Percentiles rank a stretch among this genome's conserved stretches.
Evolutionary conservation across 495 filamentous ascomycete genomes (phyloP).

Genomic region (Tuber magnatum): DNA sequence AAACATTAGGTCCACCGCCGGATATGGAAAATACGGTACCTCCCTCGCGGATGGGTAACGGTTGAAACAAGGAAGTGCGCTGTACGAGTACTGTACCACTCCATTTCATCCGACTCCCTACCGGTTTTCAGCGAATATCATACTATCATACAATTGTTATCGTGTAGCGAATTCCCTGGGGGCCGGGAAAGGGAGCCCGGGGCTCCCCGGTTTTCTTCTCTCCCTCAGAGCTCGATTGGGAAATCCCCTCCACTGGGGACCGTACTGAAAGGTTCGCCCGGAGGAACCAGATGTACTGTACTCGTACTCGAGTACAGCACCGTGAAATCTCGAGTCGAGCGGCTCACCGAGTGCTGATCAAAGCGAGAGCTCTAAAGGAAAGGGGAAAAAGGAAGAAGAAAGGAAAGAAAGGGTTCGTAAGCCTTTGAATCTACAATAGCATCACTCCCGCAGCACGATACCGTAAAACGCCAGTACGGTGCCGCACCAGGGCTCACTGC

Average conservation of each 20-base stretch:
- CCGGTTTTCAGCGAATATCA: too few species aligned
- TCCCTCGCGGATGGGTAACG: not conserved
- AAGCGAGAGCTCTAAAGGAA: not conserved
- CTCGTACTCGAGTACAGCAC: too few species aligned
- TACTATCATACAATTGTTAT: not conserved
- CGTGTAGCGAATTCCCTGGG: not conserved
- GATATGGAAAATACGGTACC: not conserved
- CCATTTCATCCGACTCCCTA: not conserved
- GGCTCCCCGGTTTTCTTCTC: not conserved
- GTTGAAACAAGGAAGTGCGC: not conserved
- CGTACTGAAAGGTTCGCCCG: too few species aligned
- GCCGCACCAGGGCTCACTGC: too few species aligned
- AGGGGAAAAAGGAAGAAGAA: not conserved
- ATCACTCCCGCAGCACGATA: too few species aligned
- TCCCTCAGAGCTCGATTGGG: not conserved
- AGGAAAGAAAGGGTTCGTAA: not conserved
- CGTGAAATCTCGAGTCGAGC: not conserved
- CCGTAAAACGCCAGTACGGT: too few species aligned
- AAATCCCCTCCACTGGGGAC: not conserved
- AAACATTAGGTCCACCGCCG: not conserved
- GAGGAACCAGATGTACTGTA: too few species aligned
- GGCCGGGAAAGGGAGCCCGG: not conserved
- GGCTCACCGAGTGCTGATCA: not conserved
- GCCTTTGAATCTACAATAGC: too few species aligned
- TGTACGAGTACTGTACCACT: not conserved